These are phyloP conservation scores for Bryopsis sp. DNA, from an alignment of 139 green algal genomes.

Conservation along the genomic window DNA sequence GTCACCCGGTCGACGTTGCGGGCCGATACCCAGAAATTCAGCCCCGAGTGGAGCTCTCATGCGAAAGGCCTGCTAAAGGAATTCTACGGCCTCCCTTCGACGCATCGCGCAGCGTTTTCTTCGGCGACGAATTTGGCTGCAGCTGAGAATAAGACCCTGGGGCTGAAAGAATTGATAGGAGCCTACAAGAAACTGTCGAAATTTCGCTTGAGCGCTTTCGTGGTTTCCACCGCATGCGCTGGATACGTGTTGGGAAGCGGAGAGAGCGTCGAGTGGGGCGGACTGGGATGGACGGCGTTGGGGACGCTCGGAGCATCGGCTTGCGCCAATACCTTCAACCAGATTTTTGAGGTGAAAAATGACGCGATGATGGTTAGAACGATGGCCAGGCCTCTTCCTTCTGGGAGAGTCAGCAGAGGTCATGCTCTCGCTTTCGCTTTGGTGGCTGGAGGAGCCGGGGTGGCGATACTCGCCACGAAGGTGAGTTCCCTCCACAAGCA, in stretches of 20 bases:
- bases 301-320: constrained; percentile 79
- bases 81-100: no score
- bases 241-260: constrained; percentile 77
- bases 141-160: no score
- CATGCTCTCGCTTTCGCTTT: constrained; percentile 79
- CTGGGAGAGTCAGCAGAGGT: constrained; percentile 49
- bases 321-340: constrained; percentile 93
- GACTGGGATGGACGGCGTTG: constrained; percentile 67
- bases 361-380: constrained; percentile 85
- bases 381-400: constrained; percentile 77
- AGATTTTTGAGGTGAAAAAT: constrained; percentile 78
- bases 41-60: no score
- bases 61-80: no score
- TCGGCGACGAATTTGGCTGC: no score
- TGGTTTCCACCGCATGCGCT: constrained; percentile 76
- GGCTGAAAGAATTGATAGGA: no score
- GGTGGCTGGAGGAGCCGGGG: constrained; percentile 48
- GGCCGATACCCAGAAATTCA: no score
- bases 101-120: no score
- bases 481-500: constrained; percentile 32
- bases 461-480: constrained; percentile 58
- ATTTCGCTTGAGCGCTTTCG: constrained; percentile 72
- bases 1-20: no score
- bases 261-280: constrained; percentile 49
- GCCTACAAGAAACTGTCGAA: constrained; percentile 82